phyloP scores from a whole-genome alignment of 1,284 basidiomycete species.

The Malassezia furfur region DNA sequence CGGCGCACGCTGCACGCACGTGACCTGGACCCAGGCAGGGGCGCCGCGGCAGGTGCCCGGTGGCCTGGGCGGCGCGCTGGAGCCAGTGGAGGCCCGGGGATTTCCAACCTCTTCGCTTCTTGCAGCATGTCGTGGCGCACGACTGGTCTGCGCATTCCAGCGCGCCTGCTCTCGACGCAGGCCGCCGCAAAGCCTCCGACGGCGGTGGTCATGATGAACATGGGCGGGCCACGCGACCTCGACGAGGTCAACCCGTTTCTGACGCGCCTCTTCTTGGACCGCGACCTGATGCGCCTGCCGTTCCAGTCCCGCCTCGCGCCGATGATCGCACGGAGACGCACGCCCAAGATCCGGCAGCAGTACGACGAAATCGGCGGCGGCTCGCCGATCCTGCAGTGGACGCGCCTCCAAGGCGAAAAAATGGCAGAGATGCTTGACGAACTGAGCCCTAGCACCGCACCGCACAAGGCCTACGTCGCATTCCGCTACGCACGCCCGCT shows the following conservation, averaged over 20 bases:
- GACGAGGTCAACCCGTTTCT: constrained; percentile 60
- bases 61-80: neutral
- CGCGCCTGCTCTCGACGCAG: neutral
- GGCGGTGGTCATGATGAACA: constrained; percentile 95
- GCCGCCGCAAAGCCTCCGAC: constrained; percentile 27
- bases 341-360: constrained; percentile 87
- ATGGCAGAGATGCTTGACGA: constrained; percentile 90
- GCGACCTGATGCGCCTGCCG: constrained; percentile 85
- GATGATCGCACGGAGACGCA: constrained; percentile 77
- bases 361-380: constrained; percentile 92
- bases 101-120: neutral
- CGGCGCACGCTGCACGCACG: neutral
- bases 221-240: constrained; percentile 83
- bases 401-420: constrained; percentile 72
- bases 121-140: neutral
- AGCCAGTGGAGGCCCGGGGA: neutral
- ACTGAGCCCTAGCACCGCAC: constrained; percentile 78
- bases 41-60: neutral
- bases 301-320: constrained; percentile 81
- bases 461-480: constrained; percentile 81
- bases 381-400: constrained; percentile 91
- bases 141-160: neutral
- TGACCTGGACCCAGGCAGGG: neutral
- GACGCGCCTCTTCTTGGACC: constrained; percentile 83
- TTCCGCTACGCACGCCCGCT: constrained; percentile 67